A percentile compares a stretch with the other conserved stretches of the same genome.
Evolutionary conservation across 2,329 filamentous ascomycete genomes (phyloP).

Genomic region (Periconia digitata): DNA sequence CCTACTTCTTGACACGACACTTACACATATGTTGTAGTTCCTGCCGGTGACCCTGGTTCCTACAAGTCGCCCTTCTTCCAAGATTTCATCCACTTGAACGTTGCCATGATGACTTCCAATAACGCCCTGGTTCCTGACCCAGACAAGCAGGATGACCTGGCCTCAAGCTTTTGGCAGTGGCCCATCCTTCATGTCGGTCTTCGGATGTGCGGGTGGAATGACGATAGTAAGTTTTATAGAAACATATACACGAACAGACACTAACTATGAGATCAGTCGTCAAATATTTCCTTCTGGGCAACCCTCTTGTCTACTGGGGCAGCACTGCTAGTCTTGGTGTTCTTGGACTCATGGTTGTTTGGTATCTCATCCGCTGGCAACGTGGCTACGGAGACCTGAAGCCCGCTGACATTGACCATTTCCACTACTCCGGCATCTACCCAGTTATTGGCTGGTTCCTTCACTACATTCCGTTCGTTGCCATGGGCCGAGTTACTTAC

Average conservation of each 20-base stretch:
- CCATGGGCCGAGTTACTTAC: conserved; percentile 98
- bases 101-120: conserved; percentile 99
- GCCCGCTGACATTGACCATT: conserved; percentile 80
- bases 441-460: conserved; percentile 92
- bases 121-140: conserved; percentile 96
- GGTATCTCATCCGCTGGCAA: conserved; percentile 94
- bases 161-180: conserved; percentile 98
- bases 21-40: conserved; percentile 60
- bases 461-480: conserved; percentile 92
- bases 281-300: conserved; percentile 98
- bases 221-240: conserved; percentile 59
- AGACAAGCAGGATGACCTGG: conserved; percentile 97
- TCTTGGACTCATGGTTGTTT: conserved; percentile 71
- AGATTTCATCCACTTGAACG: conserved; percentile 96
- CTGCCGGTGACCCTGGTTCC: conserved; percentile 81
- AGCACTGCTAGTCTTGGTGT: conserved; percentile 77
- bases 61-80: conserved; percentile 98
- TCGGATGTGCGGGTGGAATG: conserved; percentile 98
- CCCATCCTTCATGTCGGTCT: conserved; percentile 92
- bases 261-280: conserved; percentile 54
- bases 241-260: too few species aligned
- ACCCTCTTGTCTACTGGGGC: conserved; percentile 94
- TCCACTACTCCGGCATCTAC: conserved; percentile 92
- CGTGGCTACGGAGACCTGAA: conserved; percentile 86
- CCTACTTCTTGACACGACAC: conserved; percentile 10